phyloP scores from a whole-genome alignment of 139 green algal species.

The Edaphochlamys debaryana region DNA sequence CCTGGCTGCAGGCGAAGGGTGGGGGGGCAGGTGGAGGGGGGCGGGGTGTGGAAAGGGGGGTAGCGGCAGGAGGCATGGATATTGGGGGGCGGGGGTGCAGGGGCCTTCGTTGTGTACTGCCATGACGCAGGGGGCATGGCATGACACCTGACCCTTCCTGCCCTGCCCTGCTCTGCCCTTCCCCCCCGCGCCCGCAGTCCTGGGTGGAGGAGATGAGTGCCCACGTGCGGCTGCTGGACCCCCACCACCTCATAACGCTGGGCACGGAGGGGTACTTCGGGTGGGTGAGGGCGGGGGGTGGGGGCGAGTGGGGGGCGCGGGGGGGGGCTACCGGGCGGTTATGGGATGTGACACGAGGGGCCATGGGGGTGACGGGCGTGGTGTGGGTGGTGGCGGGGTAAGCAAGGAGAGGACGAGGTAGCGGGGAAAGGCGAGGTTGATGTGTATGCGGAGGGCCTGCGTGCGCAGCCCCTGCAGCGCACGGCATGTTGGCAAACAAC shows the following conservation, averaged over 20 bases:
- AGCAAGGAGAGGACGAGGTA: too few species aligned
- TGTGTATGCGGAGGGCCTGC: too few species aligned
- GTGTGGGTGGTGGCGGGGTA: not conserved
- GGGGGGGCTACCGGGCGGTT: too few species aligned
- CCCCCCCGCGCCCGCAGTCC: constrained; percentile 56
- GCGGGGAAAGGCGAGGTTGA: not conserved
- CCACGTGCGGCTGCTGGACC: not conserved
- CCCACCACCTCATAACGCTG: constrained; percentile 75
- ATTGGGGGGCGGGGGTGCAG: too few species aligned
- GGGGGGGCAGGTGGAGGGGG: not conserved
- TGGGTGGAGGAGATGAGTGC: constrained; percentile 47
- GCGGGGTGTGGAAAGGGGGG: not conserved
- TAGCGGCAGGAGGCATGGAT: not conserved
- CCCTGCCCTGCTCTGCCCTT: too few species aligned
- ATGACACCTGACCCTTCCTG: too few species aligned
- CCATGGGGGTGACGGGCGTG: not conserved
- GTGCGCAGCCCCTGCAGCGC: too few species aligned
- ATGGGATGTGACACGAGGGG: too few species aligned
- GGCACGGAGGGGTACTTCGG: constrained; percentile 74
- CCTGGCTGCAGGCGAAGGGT: constrained; percentile 55
- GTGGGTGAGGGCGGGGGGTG: too few species aligned
- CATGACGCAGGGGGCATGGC: not conserved
- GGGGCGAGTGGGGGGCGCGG: too few species aligned
- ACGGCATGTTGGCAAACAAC: not conserved
- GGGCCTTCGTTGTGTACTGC: too few species aligned